Percentiles rank a stretch among this genome's conserved stretches.
phyloP scores from a whole-genome alignment of 1,139 yeast genomes.

The Taphrina deformans region DNA sequence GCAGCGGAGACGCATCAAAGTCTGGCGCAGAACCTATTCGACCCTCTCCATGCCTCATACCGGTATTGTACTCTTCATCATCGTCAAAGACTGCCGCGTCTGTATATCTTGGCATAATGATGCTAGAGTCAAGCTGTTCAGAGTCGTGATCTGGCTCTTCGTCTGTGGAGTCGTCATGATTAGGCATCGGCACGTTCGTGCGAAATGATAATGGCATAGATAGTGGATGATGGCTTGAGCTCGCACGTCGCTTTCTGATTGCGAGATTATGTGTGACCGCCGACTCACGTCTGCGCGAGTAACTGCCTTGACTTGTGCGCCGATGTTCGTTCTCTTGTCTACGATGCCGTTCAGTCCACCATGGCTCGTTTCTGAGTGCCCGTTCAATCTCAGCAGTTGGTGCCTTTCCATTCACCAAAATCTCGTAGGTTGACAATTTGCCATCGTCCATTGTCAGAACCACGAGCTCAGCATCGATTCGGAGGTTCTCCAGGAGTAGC shows the following conservation, averaged over 20 bases:
- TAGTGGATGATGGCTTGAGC: constrained; percentile 1
- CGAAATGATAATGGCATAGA: constrained; percentile 25
- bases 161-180: constrained; percentile 19
- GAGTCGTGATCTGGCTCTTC: constrained; percentile 7
- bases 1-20: constrained; percentile 13
- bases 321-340: not conserved
- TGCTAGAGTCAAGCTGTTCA: constrained; percentile 1
- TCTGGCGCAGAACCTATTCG: not conserved
- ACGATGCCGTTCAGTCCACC: constrained; percentile 27
- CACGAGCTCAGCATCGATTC: constrained; percentile 76
- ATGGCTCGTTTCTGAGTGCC: constrained; percentile 26
- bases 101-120: constrained; percentile 4
- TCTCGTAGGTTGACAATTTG: constrained; percentile 64
- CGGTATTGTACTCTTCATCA: constrained; percentile 8
- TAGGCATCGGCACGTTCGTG: constrained; percentile 29
- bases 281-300: not conserved
- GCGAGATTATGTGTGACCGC: not conserved
- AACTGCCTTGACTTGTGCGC: constrained; percentile 1
- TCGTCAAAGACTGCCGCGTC: constrained; percentile 20
- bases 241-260: constrained; percentile 7
- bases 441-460: constrained; percentile 69
- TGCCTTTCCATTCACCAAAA: constrained; percentile 64
- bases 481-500: constrained; percentile 65
- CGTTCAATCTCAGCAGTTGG: constrained; percentile 41
- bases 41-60: not conserved